Base-by-base conservation (phyloP, 768 basidiomycete genomes). In the Mycena indigotica region DNA sequence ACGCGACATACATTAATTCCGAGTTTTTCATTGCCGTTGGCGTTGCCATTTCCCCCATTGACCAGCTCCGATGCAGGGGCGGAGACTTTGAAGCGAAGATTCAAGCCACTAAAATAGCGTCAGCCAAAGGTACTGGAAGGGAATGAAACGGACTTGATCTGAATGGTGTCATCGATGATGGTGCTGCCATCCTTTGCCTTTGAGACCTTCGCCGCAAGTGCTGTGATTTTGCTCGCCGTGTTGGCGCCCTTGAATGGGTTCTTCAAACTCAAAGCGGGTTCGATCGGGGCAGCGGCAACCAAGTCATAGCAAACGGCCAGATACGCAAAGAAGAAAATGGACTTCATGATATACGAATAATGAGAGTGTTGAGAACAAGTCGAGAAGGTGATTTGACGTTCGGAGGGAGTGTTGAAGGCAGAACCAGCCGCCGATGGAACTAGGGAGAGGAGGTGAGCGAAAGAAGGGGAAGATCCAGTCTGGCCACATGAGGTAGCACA, bases 41-140 rank as follows among this genome's bases (percentile, higher is more conserved):
- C 32, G 32, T 35, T 35, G 32, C 29, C 24, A 4, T 25, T 64
- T 26, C 35, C 48, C 15, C 53, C 62, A n/a, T 57, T 55, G 13
- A 68, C 65, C 2, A 70, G 56, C 58, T 67, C 69, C 5, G 57
- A 55, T 25, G 63, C 56, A 1, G 69, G 69, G 5, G 67, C 69
- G 3, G 69, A 70, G 39, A 70, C 63, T 50, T 68, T 68, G 62
- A 67, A 70, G 40, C 69, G 66, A 65, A 70, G 67, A 32, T 28
- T 67, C 48, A 70, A 48, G 30, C 69, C 69, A 30, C 39, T 56
- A 28, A 55, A 35, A 40, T 16, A 28, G 25, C 19, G 10, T 1
- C 35, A 2, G 25, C 39, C 30, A 29, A 8, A 26, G 17, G 5
- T 17, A 24, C 28, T 35, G 28, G 26, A 41, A 19, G 45, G 24